Conservation (phyloP, 768 basidiomycete species). For the Collybiopsis confluens region DNA sequence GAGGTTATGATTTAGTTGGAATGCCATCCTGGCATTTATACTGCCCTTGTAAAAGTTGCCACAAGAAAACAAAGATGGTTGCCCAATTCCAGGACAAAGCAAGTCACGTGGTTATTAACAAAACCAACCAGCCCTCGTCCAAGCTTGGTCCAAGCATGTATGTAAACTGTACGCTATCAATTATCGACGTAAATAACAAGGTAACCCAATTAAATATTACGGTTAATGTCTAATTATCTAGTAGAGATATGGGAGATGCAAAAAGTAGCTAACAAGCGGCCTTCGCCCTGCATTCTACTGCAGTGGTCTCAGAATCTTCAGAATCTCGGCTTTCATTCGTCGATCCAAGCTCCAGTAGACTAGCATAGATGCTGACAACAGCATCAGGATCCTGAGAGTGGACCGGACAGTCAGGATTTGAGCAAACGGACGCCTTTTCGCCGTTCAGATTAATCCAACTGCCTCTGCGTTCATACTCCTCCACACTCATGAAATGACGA, state of each 20-base stretch:
- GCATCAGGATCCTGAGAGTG: conserved; percentile 2
- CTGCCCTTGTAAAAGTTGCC: neutral
- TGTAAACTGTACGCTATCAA: too few relatives aligned
- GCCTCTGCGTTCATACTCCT: conserved; percentile 43
- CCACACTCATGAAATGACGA: conserved; percentile 32
- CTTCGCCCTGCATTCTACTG: neutral
- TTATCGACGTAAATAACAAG: too few relatives aligned
- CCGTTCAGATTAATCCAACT: conserved; percentile 37
- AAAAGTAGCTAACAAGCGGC: too few relatives aligned
- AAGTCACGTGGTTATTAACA: too few relatives aligned
- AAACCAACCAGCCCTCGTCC: too few relatives aligned
- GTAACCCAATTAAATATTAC: too few relatives aligned
- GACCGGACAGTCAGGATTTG: conserved; percentile 8
- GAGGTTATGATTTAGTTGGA: neutral
- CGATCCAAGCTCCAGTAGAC: neutral
- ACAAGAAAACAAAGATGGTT: conserved; percentile 3
- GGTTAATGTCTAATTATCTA: too few relatives aligned
- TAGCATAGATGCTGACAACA: neutral
- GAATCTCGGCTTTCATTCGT: neutral
- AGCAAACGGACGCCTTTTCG: conserved; percentile 9
- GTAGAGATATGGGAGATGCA: too few relatives aligned
- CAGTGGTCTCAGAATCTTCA: neutral
- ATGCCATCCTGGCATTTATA: neutral
- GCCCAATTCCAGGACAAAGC: conserved; percentile 2
- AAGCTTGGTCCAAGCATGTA: too few relatives aligned